Conservation (phyloP, 2,329 filamentous ascomycete species). For the Diaporthe eres region DNA sequence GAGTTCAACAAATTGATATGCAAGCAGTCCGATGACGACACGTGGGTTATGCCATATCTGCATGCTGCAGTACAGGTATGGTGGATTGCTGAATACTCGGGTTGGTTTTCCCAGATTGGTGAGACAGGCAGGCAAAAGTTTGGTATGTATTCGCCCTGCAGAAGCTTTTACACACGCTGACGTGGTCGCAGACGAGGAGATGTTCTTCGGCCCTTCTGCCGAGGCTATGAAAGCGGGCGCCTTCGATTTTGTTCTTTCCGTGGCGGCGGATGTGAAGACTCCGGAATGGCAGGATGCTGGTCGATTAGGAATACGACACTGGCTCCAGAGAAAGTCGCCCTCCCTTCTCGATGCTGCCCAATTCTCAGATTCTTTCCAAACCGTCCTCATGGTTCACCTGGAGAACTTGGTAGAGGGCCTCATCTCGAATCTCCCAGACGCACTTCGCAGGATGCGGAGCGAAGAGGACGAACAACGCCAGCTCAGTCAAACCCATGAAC, state of each 20-base stretch:
- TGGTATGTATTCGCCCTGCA: constrained; percentile 51
- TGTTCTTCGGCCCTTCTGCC: constrained; percentile 80
- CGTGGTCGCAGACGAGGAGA: constrained; percentile 70
- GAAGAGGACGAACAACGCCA: constrained; percentile 92
- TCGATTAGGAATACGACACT: constrained; percentile 83
- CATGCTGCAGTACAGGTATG: constrained; percentile 84
- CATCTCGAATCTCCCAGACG: constrained; percentile 95
- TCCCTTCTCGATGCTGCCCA: constrained; percentile 73
- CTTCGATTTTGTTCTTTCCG: constrained; percentile 90
- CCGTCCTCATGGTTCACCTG: constrained; percentile 82
- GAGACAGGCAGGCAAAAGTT: constrained; percentile 60
- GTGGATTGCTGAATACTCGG: constrained; percentile 95
- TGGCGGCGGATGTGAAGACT: constrained; percentile 85
- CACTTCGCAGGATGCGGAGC: constrained; percentile 85
- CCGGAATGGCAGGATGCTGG: constrained; percentile 91
- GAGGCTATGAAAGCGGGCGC: constrained; percentile 88
- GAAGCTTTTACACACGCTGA: background rate
- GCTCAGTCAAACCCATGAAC: constrained; percentile 74
- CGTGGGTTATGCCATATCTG: constrained; percentile 81
- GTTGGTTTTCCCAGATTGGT: constrained; percentile 84
- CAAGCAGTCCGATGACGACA: constrained; percentile 74
- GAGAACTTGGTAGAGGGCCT: constrained; percentile 93
- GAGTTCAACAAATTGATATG: constrained; percentile 79
- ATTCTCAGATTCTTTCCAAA: constrained; percentile 80
- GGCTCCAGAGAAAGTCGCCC: constrained; percentile 85